These are phyloP conservation scores for Sutorius eximius DNA, from an alignment of 1,284 basidiomycete species.

Conservation along the genomic window DNA sequence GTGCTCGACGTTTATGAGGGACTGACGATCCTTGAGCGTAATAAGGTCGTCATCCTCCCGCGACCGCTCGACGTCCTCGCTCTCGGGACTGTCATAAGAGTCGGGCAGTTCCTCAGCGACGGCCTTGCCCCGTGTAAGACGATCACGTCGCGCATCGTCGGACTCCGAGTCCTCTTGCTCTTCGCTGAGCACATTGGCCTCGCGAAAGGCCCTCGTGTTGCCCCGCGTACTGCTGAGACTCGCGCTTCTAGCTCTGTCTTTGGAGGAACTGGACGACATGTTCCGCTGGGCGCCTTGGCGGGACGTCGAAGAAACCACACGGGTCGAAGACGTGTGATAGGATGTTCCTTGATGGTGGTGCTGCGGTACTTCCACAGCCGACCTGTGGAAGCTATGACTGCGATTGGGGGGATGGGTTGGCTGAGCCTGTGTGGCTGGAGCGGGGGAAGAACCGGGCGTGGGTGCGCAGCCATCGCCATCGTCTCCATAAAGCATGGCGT, in stretches of 20 bases:
- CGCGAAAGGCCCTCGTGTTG: conserved; percentile 43
- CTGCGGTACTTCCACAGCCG: conserved; percentile 48
- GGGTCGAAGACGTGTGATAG: conserved; percentile 47
- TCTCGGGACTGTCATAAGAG: conserved; percentile 37
- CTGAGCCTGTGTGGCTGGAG: conserved; percentile 29
- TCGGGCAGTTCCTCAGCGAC: conserved; percentile 31
- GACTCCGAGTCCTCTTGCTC: conserved; percentile 39
- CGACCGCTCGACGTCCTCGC: conserved; percentile 37
- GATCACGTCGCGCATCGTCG: conserved; percentile 31
- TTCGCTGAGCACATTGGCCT: conserved; percentile 47
- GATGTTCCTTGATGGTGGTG: conserved; percentile 65
- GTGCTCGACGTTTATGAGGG: conserved; percentile 98
- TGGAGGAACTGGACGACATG: conserved; percentile 50
- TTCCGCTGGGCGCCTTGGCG: conserved; percentile 40
- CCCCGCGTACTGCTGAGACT: conserved; percentile 59
- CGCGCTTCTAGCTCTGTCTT: conserved; percentile 54
- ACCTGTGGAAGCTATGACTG: conserved; percentile 52
- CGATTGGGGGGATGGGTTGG: conserved; percentile 43
- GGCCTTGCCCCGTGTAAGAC: conserved; percentile 29
- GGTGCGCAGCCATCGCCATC: conserved; percentile 31
- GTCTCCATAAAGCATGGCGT: neutral
- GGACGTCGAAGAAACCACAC: conserved; percentile 43
- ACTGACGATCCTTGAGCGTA: conserved; percentile 95
- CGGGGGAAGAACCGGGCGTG: conserved; percentile 40
- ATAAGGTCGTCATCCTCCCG: conserved; percentile 81